These are phyloP conservation scores for Heliamphora pulchella DNA, from an alignment of 179 eudicot genomes.

Conservation along the genomic window DNA sequence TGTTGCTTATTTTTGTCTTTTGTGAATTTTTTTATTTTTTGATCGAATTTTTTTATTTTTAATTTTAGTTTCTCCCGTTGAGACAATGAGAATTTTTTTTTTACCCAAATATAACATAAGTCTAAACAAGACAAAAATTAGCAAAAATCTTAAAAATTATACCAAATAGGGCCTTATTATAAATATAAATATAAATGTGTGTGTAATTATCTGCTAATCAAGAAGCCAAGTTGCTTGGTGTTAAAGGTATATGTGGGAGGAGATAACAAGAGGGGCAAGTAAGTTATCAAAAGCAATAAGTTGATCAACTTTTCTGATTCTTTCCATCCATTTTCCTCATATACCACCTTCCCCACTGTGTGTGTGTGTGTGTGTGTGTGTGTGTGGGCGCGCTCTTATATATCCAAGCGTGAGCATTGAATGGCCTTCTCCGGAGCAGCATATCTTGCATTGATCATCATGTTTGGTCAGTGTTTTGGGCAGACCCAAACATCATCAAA, in stretches of 20 bases:
- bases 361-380: too few species aligned
- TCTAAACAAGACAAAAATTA: too few species aligned
- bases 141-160: too few species aligned
- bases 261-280: background rate
- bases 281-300: constrained; percentile 10
- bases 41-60: too few species aligned
- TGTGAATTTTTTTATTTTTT: too few species aligned
- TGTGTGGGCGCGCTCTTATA: background rate
- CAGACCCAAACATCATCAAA: constrained; percentile 18
- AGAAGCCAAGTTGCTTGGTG: constrained; percentile 15
- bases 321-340: background rate
- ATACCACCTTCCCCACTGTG: background rate
- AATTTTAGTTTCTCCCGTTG: too few species aligned
- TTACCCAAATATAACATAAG: too few species aligned
- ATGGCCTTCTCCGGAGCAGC: background rate
- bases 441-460: background rate
- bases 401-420: background rate
- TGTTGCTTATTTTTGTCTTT: too few species aligned
- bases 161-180: too few species aligned
- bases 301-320: constrained; percentile 16
- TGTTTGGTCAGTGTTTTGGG: constrained; percentile 30
- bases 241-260: background rate
- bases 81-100: too few species aligned
- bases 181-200: too few species aligned
- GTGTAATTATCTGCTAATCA: too few species aligned